Conservation (phyloP, 257 asterid species). For the Primulina huaijiensis region DNA sequence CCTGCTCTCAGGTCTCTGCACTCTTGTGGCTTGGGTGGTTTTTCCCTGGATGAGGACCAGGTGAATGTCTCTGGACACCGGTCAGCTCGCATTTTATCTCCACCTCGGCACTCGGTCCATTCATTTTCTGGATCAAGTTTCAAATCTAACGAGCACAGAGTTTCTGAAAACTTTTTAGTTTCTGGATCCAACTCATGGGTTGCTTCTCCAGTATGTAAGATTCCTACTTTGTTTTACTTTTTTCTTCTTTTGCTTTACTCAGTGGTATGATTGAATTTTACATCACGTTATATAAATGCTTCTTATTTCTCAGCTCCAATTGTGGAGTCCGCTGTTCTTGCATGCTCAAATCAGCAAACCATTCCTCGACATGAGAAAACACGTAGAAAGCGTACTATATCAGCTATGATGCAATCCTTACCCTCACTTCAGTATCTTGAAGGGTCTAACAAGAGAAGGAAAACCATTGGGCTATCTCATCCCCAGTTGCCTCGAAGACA, state of each 20-base stretch:
- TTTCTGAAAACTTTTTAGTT: slow-evolving; percentile 40
- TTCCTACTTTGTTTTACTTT: slow-evolving; percentile 23
- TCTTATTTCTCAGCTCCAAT: slow-evolving; percentile 48
- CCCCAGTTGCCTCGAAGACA: slow-evolving; percentile 40
- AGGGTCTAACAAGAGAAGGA: slow-evolving; percentile 64
- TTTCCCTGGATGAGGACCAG: slow-evolving; percentile 53
- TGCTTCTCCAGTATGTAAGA: slow-evolving; percentile 70
- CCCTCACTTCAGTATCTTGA: slow-evolving; percentile 63
- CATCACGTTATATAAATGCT: slow-evolving; percentile 21
- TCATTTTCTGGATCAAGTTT: slow-evolving; percentile 39
- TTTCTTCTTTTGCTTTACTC: slow-evolving; percentile 23
- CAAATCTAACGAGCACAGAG: slow-evolving; percentile 41
- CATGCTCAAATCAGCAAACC: slow-evolving; percentile 42
- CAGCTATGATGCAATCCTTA: slow-evolving; percentile 66
- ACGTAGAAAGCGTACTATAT: slow-evolving; percentile 65
- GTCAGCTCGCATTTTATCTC: slow-evolving; percentile 42
- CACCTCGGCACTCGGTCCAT: slow-evolving; percentile 40
- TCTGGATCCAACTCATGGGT: slow-evolving; percentile 53
- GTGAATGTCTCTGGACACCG: slow-evolving; percentile 41
- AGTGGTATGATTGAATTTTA: slow-evolving; percentile 12
- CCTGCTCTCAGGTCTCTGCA: slow-evolving; percentile 60
- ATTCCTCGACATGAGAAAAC: slow-evolving; percentile 40
- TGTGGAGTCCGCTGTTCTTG: slow-evolving; percentile 45
- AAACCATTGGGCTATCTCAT: slow-evolving; percentile 36
- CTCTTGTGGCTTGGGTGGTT: slow-evolving; percentile 57